Conservation (phyloP, 768 basidiomycete species). For the Psilocybe azurescens region DNA sequence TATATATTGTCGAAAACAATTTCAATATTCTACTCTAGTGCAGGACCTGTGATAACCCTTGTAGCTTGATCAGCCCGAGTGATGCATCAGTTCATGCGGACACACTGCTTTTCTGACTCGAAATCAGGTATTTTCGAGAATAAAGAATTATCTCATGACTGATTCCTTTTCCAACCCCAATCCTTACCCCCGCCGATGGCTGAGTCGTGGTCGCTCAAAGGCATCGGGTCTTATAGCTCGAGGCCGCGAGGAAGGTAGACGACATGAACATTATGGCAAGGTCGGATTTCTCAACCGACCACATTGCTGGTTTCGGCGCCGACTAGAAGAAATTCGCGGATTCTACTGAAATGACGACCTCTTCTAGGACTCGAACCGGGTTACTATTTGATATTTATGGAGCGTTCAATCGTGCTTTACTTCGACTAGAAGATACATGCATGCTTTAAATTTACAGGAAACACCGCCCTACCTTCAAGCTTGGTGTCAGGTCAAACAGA, state of each 20-base stretch:
- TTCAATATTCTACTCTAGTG: neutral
- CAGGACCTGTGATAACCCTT: neutral
- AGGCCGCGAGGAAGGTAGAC: neutral
- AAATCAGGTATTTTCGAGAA: neutral
- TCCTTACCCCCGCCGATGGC: neutral
- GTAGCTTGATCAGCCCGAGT: neutral
- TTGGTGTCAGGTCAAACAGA: neutral
- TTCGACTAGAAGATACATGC: too few species aligned
- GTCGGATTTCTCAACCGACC: neutral
- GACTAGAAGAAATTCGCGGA: neutral
- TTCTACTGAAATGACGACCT: neutral
- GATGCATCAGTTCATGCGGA: neutral
- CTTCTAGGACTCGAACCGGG: neutral
- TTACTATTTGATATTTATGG: too few species aligned
- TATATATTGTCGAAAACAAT: neutral
- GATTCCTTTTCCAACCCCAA: neutral
- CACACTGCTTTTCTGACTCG: neutral
- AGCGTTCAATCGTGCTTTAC: too few species aligned
- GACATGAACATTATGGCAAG: neutral
- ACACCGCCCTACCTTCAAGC: neutral
- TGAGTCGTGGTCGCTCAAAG: neutral
- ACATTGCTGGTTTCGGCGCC: neutral
- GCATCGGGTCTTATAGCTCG: neutral
- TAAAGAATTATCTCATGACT: neutral
- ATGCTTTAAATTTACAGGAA: too few species aligned